Percentiles rank a stretch among this genome's conserved stretches.
phyloP scores from a whole-genome alignment of 768 basidiomycete species.

The Mycena amicta region DNA sequence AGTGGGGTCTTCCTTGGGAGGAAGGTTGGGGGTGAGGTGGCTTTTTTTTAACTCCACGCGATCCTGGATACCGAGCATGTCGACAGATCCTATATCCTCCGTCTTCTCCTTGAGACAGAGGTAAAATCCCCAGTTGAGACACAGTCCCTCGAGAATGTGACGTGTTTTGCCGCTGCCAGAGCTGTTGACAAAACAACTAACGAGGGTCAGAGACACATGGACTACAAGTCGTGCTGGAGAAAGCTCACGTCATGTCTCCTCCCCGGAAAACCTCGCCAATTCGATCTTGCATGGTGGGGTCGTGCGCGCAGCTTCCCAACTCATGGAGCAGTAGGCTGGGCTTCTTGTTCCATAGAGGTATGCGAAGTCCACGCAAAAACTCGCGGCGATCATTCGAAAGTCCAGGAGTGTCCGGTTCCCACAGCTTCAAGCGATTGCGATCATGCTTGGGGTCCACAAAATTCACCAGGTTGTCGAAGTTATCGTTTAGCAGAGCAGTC shows the following conservation, averaged over 20 bases:
- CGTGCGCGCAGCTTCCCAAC: not conserved
- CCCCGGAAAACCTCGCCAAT: not conserved
- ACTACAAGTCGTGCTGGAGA: not conserved
- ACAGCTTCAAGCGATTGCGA: not conserved
- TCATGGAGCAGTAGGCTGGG: not conserved
- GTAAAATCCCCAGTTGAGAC: constrained; percentile 21
- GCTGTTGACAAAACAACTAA: constrained; percentile 7
- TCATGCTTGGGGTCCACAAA: not conserved
- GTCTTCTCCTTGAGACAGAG: not conserved
- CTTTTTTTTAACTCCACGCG: no score
- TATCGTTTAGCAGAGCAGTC: not conserved
- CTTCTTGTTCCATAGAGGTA: not conserved
- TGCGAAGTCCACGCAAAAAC: not conserved
- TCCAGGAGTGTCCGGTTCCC: not conserved
- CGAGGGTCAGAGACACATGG: not conserved
- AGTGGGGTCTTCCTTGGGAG: not conserved
- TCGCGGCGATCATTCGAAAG: not conserved
- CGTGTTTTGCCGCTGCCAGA: constrained; percentile 21
- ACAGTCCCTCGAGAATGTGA: constrained; percentile 18
- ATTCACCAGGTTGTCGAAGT: not conserved
- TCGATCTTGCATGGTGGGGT: not conserved
- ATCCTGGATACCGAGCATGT: no score
- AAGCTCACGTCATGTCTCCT: not conserved
- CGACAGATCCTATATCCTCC: not conserved
- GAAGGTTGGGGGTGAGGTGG: not conserved